A percentile compares a stretch with the other conserved stretches of the same genome.
phyloP scores from a whole-genome alignment of 495 filamentous ascomycete species.

The Hypoxylon lienhwacheense region DNA sequence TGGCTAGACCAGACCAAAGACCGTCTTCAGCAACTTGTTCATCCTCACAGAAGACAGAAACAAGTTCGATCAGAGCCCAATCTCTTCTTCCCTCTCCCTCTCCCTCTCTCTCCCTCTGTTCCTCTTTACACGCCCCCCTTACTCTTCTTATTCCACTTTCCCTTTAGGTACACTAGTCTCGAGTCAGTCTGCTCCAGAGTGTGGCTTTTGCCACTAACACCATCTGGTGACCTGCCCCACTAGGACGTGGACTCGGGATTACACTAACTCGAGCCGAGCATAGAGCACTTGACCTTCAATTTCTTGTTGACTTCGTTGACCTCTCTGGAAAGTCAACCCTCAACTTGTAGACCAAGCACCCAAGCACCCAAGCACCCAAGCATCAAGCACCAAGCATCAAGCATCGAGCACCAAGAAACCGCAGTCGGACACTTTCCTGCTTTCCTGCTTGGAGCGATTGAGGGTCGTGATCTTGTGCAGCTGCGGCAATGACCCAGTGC shows the following conservation, averaged over 20 bases:
- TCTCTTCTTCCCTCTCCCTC: constrained; percentile 13
- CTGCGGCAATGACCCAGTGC: constrained; percentile 38
- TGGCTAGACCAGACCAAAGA: constrained; percentile 33
- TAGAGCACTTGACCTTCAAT: constrained; percentile 26
- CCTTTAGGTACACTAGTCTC: constrained; percentile 33
- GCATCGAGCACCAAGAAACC: constrained; percentile 2
- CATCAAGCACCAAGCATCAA: too few relatives aligned
- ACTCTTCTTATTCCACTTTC: constrained; percentile 7
- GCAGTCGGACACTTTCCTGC: constrained; percentile 24
- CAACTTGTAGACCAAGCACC: too few relatives aligned
- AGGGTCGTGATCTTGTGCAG: constrained; percentile 33
- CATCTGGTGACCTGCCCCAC: constrained; percentile 44
- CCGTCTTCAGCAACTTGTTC: constrained; percentile 17
- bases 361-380: too few relatives aligned
- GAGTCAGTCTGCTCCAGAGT: constrained; percentile 35
- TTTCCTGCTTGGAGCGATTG: constrained; percentile 31
- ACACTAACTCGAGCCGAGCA: constrained; percentile 35
- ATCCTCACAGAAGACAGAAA: constrained; percentile 5
- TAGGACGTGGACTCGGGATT: constrained; percentile 37
- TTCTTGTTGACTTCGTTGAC: constrained; percentile 26
- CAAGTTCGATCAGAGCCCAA: constrained; percentile 15
- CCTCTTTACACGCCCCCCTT: constrained; percentile 1
- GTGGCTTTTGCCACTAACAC: constrained; percentile 45
- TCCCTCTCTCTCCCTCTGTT: constrained; percentile 4
- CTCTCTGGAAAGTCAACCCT: constrained; percentile 10